Evolutionary conservation across 2,329 filamentous ascomycete species (phyloP), one percentile per base, ranked within the genome.

Genomic region (Xylaria arbuscula): DNA sequence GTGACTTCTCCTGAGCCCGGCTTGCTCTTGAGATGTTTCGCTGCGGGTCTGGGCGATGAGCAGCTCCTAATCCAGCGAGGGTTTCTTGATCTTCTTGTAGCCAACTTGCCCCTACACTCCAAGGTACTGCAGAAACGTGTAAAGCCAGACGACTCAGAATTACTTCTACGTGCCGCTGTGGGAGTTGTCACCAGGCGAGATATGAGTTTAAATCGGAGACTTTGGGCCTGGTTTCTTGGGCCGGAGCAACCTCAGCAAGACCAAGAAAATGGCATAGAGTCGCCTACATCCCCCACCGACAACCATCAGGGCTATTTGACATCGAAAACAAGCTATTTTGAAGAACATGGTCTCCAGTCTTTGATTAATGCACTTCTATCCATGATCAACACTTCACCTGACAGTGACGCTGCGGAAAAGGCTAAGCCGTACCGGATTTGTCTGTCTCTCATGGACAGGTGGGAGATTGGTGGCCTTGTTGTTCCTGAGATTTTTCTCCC

Each of bases 211-310:
- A 99, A 99, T 78, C 86, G 96, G 74, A 89, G 96, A 45, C 83
- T 99, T n/a, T 98, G 95, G 94, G 89, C 92, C 51, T 99, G 96
- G 96, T 90, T 98, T 69, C 85, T 99, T 1, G 96, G 96, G 0
- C 94, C 94, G 2, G 93, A 87, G 58, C 87, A 87, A 50, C 74
- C 83, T 57, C 75, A 81, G 24, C 74, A 80, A 63, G 85, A 90
- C 67, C 74, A 82, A 24, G 86, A 90, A 59, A 81, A 79, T 15
- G 80, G 77, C 0, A 74, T 79, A 45, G 85, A 87, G 62, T 86
- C 82, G 15, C 83, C 85, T 34, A 75, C 76, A 11, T 81, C 82
- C 2, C 76, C 81, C 5, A 74, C 81, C 3, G 81, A 83, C 17
- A 81, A 83, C 17, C 80, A 82, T 0, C 82, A 84, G 36, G 78